Evolutionary conservation across 1,284 basidiomycete species (phyloP).

Genomic region (Porogramme epimiltina): DNA sequence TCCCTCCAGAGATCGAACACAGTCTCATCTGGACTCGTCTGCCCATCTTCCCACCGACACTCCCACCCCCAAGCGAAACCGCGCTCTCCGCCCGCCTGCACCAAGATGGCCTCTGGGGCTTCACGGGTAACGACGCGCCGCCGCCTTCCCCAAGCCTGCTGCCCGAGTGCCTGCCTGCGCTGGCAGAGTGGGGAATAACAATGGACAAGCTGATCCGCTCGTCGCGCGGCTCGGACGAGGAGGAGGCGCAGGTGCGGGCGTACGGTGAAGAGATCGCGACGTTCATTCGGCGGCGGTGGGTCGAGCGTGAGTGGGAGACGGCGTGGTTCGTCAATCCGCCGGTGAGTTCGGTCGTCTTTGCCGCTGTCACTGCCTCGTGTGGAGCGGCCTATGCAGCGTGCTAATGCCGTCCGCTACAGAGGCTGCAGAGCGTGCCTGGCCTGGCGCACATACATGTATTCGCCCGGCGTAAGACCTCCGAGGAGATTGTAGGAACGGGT

Average conservation of each 20-base stretch:
- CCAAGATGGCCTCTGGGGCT: constrained; percentile 78
- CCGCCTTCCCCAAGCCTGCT: constrained; percentile 69
- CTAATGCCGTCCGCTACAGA: constrained; percentile 38
- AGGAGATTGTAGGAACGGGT: constrained; percentile 24
- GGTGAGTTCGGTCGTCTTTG: constrained; percentile 50
- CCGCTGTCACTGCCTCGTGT: too few species aligned
- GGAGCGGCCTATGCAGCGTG: not conserved
- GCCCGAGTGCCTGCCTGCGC: constrained; percentile 54
- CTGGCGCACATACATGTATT: constrained; percentile 83
- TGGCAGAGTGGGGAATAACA: constrained; percentile 71
- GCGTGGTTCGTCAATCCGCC: constrained; percentile 87
- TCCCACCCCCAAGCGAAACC: constrained; percentile 43
- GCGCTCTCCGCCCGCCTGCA: constrained; percentile 53
- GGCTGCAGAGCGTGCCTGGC: constrained; percentile 77
- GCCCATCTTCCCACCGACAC: constrained; percentile 59
- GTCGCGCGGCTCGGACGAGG: constrained; percentile 47
- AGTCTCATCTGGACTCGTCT: constrained; percentile 74
- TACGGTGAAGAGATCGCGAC: constrained; percentile 59
- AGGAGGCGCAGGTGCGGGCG: constrained; percentile 49
- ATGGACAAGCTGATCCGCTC: constrained; percentile 58
- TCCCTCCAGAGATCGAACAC: constrained; percentile 75
- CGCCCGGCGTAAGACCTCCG: constrained; percentile 52
- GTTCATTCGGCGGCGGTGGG: constrained; percentile 68
- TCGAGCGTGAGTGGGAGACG: constrained; percentile 73
- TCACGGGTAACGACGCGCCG: constrained; percentile 60